Evolutionary conservation across 805 yeast genomes (phyloP).

Genomic region (Wickerhamiella hasegawae): DNA sequence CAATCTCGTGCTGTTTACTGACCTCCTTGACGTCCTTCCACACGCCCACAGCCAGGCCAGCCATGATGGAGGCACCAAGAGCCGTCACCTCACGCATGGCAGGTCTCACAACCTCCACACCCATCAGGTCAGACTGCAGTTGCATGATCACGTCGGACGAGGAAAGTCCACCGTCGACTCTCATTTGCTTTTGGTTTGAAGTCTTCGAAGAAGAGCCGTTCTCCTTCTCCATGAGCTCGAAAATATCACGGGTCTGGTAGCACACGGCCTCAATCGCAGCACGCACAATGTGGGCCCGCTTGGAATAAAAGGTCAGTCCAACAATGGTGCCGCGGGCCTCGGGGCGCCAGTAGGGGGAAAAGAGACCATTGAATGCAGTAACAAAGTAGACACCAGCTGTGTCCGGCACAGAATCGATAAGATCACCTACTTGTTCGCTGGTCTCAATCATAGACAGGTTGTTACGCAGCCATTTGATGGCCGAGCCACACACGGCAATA

Average conservation of each 20-base stretch:
- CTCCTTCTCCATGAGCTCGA: conserved; percentile 75
- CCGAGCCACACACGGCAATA: conserved; percentile 89
- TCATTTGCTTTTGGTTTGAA: conserved; percentile 19
- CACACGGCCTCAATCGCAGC: conserved; percentile 94
- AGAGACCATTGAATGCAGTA: conserved; percentile 86
- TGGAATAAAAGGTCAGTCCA: conserved; percentile 86
- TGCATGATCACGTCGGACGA: conserved; percentile 82
- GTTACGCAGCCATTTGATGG: conserved; percentile 87
- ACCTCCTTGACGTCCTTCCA: conserved; percentile 71
- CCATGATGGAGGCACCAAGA: conserved; percentile 90
- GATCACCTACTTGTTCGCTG: conserved; percentile 78
- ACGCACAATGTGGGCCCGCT: conserved; percentile 80
- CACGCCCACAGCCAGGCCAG: conserved; percentile 57
- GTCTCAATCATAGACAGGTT: conserved; percentile 67
- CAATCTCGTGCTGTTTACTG: conserved; percentile 15
- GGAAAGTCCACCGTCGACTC: conserved; percentile 92
- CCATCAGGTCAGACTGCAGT: conserved; percentile 82
- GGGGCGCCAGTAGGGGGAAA: conserved; percentile 93
- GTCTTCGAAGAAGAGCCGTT: conserved; percentile 15
- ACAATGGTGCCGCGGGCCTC: conserved; percentile 84
- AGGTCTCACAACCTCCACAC: conserved; percentile 73
- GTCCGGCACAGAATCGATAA: conserved; percentile 66
- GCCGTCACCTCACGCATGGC: conserved; percentile 84
- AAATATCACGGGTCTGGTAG: conserved; percentile 80
- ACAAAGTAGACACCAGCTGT: conserved; percentile 89